Conservation (phyloP, 2,329 filamentous ascomycete species). For the Mycosphaerelloides madeirae region DNA sequence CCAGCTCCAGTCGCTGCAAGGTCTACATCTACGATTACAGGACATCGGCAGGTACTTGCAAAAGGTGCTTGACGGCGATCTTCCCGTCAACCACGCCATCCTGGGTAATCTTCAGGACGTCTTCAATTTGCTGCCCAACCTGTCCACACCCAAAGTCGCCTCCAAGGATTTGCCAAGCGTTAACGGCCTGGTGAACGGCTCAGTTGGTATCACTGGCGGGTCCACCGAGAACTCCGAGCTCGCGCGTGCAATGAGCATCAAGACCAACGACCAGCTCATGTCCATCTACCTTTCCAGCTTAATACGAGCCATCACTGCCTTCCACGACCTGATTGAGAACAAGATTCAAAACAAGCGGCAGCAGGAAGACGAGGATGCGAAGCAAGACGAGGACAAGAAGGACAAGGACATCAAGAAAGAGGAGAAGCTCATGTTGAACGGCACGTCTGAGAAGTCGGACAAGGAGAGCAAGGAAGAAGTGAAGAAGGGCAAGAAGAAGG, state of each 20-base stretch:
- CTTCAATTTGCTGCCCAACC: constrained; percentile 95
- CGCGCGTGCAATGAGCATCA: constrained; percentile 94
- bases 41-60: constrained; percentile 95
- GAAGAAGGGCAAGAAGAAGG: constrained; percentile 53
- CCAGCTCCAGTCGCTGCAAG: constrained; percentile 94
- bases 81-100: constrained; percentile 96
- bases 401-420: constrained; percentile 54
- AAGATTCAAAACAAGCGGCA: constrained; percentile 99
- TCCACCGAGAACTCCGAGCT: constrained; percentile 71
- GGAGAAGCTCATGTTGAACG: constrained; percentile 59
- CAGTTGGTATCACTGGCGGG: constrained; percentile 48
- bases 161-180: constrained; percentile 58
- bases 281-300: constrained; percentile 94
- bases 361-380: constrained; percentile 86
- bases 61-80: constrained; percentile 86
- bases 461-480: constrained; percentile 46
- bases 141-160: constrained; percentile 71
- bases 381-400: constrained; percentile 62
- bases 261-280: constrained; percentile 99
- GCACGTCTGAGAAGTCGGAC: constrained; percentile 46
- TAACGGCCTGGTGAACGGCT: constrained; percentile 50
- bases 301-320: constrained; percentile 95
- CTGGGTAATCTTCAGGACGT: constrained; percentile 98
- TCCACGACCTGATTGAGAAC: constrained; percentile 99
- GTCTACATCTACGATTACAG: constrained; percentile 85